Evolutionary conservation across 2,329 filamentous ascomycete species (phyloP).

Genomic region (Xylariaceae sp.): DNA sequence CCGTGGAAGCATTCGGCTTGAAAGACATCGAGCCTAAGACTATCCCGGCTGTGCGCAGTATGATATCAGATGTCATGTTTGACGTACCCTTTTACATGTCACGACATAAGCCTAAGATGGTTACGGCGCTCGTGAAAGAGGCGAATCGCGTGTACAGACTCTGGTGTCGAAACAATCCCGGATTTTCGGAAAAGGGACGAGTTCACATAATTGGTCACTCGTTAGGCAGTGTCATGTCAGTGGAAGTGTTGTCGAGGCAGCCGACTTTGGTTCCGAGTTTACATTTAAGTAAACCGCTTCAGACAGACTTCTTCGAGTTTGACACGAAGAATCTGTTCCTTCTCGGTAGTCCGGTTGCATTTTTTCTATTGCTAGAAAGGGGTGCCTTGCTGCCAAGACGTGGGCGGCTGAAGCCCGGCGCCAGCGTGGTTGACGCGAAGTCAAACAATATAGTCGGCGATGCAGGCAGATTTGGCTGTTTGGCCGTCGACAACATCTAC

Average conservation of each 20-base stretch:
- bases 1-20: conserved; percentile 56
- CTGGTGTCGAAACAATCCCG: conserved; percentile 91
- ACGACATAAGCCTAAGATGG: conserved; percentile 93
- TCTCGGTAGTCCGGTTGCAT: conserved; percentile 82
- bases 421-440: conserved; percentile 56
- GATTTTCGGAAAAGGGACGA: conserved; percentile 71
- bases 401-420: conserved; percentile 69
- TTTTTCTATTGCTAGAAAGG: conserved; percentile 84
- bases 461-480: conserved; percentile 75
- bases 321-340: conserved; percentile 86
- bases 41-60: conserved; percentile 83
- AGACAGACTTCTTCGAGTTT: conserved; percentile 73
- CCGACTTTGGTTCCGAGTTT: conserved; percentile 62
- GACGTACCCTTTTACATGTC: conserved; percentile 98
- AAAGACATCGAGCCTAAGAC: conserved; percentile 90
- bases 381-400: conserved; percentile 66
- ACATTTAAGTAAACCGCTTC: conserved; percentile 38
- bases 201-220: conserved; percentile 94
- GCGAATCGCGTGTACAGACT: conserved; percentile 93
- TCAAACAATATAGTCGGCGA: conserved; percentile 65
- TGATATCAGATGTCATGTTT: conserved; percentile 97
- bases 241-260: conserved; percentile 86
- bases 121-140: conserved; percentile 78
- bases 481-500: conserved; percentile 94
- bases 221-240: conserved; percentile 86